Evolutionary conservation across 768 basidiomycete species (phyloP), one percentile per base, ranked within the genome.

Genomic region (Podaxis pistillaris): DNA sequence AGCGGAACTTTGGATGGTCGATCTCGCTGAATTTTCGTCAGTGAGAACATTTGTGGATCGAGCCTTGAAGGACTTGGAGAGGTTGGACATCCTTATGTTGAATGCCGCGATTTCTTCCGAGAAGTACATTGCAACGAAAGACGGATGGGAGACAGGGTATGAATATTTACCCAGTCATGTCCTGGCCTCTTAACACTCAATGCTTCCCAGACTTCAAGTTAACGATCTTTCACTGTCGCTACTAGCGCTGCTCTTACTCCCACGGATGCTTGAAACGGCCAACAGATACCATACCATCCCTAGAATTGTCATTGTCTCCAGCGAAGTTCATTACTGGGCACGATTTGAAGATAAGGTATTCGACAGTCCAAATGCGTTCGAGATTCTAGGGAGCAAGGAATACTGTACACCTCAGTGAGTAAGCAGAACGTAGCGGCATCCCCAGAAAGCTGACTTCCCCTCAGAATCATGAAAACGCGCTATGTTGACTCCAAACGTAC

Each of bases 81-180:
- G 76, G 22, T 63, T 83, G 41, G 81, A 81, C 64, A 74, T 81
- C 24, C 68, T 85, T 1, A 72, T 83, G 11, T 74, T 77, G 68
- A 83, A 83, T 36, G 81, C 83, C 0, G 81, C 64, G 0, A 59
- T 77, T 2, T n/a, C 49, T 1, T 17, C 56, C 0, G 1, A 22
- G 0, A 0, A 68, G 4, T 54, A 65, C 5, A 79, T 78, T 0
- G 36, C 51, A n/a, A 66, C 65, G 4, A 50, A 56, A 0, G 78
- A 85, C 67, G 83, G 80, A 8, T 85, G 79, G 80, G 83, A 85
- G 64, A 55, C 69, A 13, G 69, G 65, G 84, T 83, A 46, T 19
- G 51, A 6, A 74, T 69, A 13, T 7, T 52, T 8, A 19, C 7
- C 0, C 19, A 46, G 24, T 26, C 15, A 22, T 15, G 12, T 22